Percentiles rank a stretch among this genome's conserved stretches.
phyloP scores from a whole-genome alignment of 2,329 filamentous ascomycete species.

The Hypoxylon rubiginosum region DNA sequence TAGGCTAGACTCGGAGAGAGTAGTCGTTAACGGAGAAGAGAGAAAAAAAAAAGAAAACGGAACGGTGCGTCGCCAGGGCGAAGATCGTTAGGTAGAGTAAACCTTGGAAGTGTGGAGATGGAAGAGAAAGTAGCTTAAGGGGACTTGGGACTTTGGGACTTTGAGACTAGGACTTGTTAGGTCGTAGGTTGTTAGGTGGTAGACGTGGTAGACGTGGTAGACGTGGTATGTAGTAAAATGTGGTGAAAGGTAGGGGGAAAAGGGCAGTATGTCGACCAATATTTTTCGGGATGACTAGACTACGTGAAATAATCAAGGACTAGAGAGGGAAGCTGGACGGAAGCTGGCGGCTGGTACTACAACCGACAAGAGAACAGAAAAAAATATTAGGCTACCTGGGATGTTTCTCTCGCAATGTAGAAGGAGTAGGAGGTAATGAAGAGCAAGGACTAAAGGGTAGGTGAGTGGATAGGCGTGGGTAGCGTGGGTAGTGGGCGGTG shows the following conservation, averaged over 20 bases:
- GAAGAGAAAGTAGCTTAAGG: background rate
- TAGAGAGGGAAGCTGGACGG: background rate
- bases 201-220: too few species aligned
- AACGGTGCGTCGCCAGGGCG: slow-evolving; percentile 22
- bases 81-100: slow-evolving; percentile 18
- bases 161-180: background rate
- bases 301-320: background rate
- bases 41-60: slow-evolving; percentile 15
- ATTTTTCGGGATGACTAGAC: background rate
- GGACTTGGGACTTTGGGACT: background rate
- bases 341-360: slow-evolving; percentile 1
- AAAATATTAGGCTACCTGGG: background rate
- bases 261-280: background rate
- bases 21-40: background rate
- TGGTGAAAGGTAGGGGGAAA: background rate
- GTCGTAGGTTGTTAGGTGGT: too few species aligned
- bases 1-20: slow-evolving; percentile 24
- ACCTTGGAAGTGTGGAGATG: slow-evolving; percentile 16
- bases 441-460: background rate
- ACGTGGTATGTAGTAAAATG: background rate
- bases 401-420: background rate
- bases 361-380: background rate
- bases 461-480: background rate
- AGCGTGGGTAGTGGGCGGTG: slow-evolving; percentile 1
- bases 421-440: slow-evolving; percentile 7